A percentile compares a stretch with the other conserved stretches of the same genome.
These are phyloP conservation scores for Ettlia oleoabundans DNA, from an alignment of 139 green algal species.

Conservation along the genomic window DNA sequence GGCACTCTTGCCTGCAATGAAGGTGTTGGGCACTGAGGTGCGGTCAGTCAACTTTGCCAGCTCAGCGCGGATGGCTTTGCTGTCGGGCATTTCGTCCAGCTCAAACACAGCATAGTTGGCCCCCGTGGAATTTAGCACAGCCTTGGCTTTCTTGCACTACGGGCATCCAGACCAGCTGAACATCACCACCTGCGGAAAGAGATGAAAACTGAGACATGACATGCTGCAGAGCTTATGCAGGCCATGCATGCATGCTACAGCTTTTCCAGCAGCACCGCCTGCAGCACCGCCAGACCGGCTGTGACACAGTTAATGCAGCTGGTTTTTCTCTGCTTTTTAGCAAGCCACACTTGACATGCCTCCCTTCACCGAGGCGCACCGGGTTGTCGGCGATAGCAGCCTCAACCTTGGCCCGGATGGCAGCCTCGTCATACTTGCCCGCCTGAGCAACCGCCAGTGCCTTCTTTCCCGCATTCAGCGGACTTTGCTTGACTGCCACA, in stretches of 20 bases:
- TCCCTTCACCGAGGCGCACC: no score
- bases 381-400: slow-evolving; percentile 34
- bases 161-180: slow-evolving; percentile 50
- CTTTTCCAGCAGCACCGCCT: neutral
- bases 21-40: slow-evolving; percentile 74
- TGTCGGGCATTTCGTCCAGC: slow-evolving; percentile 59
- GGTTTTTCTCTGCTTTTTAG: neutral
- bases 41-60: slow-evolving; percentile 50
- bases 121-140: slow-evolving; percentile 55
- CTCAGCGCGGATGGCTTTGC: slow-evolving; percentile 64
- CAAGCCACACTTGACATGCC: neutral
- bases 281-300: neutral
- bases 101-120: slow-evolving; percentile 62
- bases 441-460: slow-evolving; percentile 46
- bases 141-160: slow-evolving; percentile 68
- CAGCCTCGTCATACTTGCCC: slow-evolving; percentile 58
- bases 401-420: slow-evolving; percentile 42
- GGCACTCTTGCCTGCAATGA: slow-evolving; percentile 56
- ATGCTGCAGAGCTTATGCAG: no score
- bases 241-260: neutral
- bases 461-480: slow-evolving; percentile 51
- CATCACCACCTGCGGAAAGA: slow-evolving; percentile 28
- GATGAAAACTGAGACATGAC: no score
- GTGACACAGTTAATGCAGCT: neutral
- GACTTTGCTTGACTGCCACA: slow-evolving; percentile 49